Conservation (phyloP, 1,284 basidiomycete genomes). For the Tetrapyrgos nigripes region DNA sequence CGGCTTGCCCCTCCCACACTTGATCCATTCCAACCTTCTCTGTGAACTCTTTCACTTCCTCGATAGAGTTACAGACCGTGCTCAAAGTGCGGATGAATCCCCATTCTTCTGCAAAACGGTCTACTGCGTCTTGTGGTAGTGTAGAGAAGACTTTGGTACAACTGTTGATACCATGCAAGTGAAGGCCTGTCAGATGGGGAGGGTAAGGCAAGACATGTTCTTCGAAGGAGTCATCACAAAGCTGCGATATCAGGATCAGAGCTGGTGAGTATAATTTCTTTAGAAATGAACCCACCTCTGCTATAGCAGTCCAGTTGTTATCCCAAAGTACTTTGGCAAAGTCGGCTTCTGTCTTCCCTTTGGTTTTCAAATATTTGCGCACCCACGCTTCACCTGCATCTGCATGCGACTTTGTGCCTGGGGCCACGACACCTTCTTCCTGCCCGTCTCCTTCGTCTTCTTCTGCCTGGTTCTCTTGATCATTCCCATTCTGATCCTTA, state of each 20-base stretch:
- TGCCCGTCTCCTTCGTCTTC: not conserved
- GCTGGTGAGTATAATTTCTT: not conserved
- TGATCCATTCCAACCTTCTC: slow-evolving; percentile 72
- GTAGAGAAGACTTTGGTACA: slow-evolving; percentile 80
- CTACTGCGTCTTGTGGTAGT: slow-evolving; percentile 70
- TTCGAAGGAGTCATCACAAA: slow-evolving; percentile 98
- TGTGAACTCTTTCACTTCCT: slow-evolving; percentile 79
- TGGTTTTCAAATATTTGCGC: slow-evolving; percentile 68
- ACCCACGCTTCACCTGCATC: slow-evolving; percentile 88
- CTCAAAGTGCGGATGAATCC: slow-evolving; percentile 89
- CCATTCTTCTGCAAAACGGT: slow-evolving; percentile 87
- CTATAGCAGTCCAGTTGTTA: slow-evolving; percentile 88
- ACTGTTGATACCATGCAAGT: slow-evolving; percentile 92
- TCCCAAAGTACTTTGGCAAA: slow-evolving; percentile 83
- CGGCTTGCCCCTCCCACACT: slow-evolving; percentile 83
- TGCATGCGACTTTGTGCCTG: slow-evolving; percentile 65
- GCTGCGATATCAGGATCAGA: slow-evolving; percentile 48
- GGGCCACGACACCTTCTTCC: slow-evolving; percentile 22
- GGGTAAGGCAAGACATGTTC: slow-evolving; percentile 94
- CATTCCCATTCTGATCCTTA: not conserved
- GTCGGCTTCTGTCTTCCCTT: slow-evolving; percentile 74
- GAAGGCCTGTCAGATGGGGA: slow-evolving; percentile 86
- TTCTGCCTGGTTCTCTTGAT: no score
- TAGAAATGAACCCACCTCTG: slow-evolving; percentile 67
- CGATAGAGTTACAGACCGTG: slow-evolving; percentile 63